Percentiles rank a stretch among this genome's conserved stretches.
Evolutionary conservation across 441 rosid genomes (phyloP).

Genomic region (Gossypium gossypioides): DNA sequence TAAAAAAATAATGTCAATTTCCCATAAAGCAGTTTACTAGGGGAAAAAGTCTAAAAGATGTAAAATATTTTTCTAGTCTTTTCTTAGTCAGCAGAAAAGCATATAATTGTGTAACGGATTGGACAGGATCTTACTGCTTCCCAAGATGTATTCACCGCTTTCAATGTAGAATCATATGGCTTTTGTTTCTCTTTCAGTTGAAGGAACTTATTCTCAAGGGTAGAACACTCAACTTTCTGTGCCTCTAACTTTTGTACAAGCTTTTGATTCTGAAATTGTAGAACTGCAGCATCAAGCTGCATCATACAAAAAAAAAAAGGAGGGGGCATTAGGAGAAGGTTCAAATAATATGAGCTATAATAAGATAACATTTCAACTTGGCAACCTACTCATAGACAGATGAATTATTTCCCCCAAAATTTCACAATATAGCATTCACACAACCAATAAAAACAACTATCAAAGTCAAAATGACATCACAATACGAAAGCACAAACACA

Average conservation of each 20-base stretch:
- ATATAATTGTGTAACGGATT: not conserved
- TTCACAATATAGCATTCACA: not conserved
- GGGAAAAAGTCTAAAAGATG: conserved; percentile 5
- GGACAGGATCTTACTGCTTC: conserved; percentile 39
- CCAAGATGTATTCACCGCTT: conserved; percentile 61
- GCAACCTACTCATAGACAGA: not conserved
- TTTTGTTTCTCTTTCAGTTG: conserved; percentile 54
- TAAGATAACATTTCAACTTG: not conserved
- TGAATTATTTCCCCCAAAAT: not conserved
- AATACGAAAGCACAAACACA: not conserved
- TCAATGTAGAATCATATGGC: conserved; percentile 49
- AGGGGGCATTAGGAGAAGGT: conserved; percentile 7
- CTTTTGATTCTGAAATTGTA: conserved; percentile 84
- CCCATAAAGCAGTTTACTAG: conserved; percentile 10
- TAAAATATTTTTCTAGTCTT: not conserved
- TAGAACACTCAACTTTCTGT: conserved; percentile 63
- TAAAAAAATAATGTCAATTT: conserved; percentile 30
- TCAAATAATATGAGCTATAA: not conserved
- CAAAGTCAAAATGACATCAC: not conserved
- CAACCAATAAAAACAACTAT: not conserved
- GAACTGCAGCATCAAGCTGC: conserved; percentile 73
- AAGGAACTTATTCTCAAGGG: conserved; percentile 47
- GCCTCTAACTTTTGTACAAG: conserved; percentile 75
- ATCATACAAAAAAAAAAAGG: conserved; percentile 9
- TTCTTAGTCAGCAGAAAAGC: conserved; percentile 2